These are phyloP conservation scores for Parasarocladium wereldwijsianum DNA, from an alignment of 2,329 filamentous ascomycete species.

Conservation along the genomic window DNA sequence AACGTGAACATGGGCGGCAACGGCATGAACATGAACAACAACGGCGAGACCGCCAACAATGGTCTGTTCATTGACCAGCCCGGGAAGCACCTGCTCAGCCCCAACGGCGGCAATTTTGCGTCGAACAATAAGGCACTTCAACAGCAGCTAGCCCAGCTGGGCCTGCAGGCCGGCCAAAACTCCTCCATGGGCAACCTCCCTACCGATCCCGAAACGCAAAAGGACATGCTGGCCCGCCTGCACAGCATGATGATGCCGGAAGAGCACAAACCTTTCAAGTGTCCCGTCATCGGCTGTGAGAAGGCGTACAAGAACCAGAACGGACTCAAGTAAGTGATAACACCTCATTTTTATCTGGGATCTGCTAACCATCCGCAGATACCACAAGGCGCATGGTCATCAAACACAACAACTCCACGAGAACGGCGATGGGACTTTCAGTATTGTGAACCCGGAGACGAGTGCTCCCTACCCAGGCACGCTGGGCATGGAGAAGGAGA, in stretches of 20 bases:
- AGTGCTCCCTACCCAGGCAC: conserved; percentile 90
- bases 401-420: conserved; percentile 94
- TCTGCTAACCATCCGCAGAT: conserved; percentile 27
- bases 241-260: conserved; percentile 57
- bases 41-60: conserved; percentile 23
- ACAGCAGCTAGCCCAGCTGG: conserved; percentile 56
- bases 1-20: conserved; percentile 6
- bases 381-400: conserved; percentile 74
- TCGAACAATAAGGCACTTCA: conserved; percentile 29
- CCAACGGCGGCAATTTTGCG: conserved; percentile 41
- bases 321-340: conserved; percentile 67
- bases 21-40: conserved; percentile 36
- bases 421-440: conserved; percentile 93
- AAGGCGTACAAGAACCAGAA: conserved; percentile 99
- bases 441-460: conserved; percentile 93
- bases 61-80: conserved; percentile 71
- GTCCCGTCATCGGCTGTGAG: conserved; percentile 94
- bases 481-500: conserved; percentile 99
- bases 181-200: no score
- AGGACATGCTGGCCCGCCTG: conserved; percentile 39
- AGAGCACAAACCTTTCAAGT: conserved; percentile 95
- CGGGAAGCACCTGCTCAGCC: conserved; percentile 83
- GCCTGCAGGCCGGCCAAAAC: conserved; percentile 57
- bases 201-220: conserved; percentile 59
- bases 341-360: background rate